Evolutionary conservation across 208 protist genomes (phyloP), one percentile per base, ranked within the genome.

Genomic region (Trypanosomatidae sp.): DNA sequence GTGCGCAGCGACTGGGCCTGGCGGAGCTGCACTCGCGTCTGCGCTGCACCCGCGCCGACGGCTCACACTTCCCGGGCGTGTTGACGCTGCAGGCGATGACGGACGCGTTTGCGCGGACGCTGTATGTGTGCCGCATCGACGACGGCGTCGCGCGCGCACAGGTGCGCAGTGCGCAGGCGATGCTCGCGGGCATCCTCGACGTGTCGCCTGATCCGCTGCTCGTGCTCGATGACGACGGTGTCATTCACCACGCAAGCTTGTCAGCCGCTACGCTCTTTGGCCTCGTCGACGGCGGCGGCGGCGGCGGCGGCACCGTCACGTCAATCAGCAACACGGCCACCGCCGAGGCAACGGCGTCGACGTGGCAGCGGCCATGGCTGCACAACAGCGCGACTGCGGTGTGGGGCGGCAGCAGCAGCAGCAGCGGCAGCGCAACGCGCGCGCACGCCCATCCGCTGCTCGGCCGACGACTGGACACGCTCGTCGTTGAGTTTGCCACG

Each of bases 181-280:
- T 35, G 11, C 30, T 35, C 30, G 11, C 11, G 30, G 11, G 30
- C 30, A 35, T 35, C 30, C n/a, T 35, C 11, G 11, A 35, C 11
- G n/a, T 35, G 11, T 35, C 30, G n/a, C 30, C 30, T 15, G 30
- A 35, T n/a, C 59, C 59, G 4, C 18, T 66, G 3, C 27, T 61
- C 37, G 26, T 23, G 6, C 59, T 62, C 25, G 38, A 43, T 22
- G 48, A 3, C 11, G 46, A 21, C 6, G 59, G 59, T 5, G 10
- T n/a, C 22, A 57, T 61, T 26, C 4, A 22, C 16, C 6, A 23
- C n/a, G 67, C 37, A 32, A 65, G 46, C n/a, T 35, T 35, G 30
- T 35, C 30, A n/a, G n/a, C 30, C 11, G 30, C 30, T n/a, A 11
- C 11, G n/a, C n/a, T n/a, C 11, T 35, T 35, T 35, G 30, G 30